Conservation (phyloP, 306 rosid genomes). For the Inga laurina region DNA sequence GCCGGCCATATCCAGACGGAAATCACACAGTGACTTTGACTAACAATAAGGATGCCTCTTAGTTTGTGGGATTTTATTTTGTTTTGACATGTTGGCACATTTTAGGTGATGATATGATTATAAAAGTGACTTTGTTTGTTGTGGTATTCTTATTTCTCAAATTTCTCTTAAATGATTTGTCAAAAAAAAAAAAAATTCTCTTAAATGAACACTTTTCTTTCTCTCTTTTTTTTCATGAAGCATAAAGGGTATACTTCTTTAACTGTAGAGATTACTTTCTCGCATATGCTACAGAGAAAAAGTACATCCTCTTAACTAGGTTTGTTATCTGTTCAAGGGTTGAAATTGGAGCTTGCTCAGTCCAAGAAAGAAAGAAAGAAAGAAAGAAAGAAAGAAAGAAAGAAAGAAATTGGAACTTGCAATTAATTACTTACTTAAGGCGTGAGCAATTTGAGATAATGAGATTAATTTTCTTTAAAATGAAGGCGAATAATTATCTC, state of each 20-base stretch:
- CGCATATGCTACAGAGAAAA: no score
- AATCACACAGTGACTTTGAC: conserved; percentile 21
- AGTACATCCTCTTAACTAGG: no score
- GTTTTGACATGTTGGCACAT: background rate
- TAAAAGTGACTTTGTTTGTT: background rate
- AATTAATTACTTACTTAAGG: no score
- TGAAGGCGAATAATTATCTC: background rate
- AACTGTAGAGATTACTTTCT: background rate
- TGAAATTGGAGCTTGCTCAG: background rate
- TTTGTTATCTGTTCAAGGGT: background rate
- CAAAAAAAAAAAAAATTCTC: no score
- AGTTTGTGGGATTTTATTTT: background rate
- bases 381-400: no score
- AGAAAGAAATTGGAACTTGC: background rate
- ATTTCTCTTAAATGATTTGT: no score
- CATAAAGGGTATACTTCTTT: background rate
- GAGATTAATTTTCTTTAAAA: background rate
- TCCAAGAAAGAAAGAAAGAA: no score
- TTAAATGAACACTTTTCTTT: background rate
- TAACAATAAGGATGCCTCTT: background rate
- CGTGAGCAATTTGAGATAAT: background rate
- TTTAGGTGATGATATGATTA: background rate
- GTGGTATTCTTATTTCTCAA: background rate
- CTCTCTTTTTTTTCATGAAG: no score
- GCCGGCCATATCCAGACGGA: conserved; percentile 15